Percentiles rank a stretch among this genome's conserved stretches.
Evolutionary conservation across 2,329 filamentous ascomycete genomes (phyloP).

Genomic region (Plenodomus tracheiphilus): DNA sequence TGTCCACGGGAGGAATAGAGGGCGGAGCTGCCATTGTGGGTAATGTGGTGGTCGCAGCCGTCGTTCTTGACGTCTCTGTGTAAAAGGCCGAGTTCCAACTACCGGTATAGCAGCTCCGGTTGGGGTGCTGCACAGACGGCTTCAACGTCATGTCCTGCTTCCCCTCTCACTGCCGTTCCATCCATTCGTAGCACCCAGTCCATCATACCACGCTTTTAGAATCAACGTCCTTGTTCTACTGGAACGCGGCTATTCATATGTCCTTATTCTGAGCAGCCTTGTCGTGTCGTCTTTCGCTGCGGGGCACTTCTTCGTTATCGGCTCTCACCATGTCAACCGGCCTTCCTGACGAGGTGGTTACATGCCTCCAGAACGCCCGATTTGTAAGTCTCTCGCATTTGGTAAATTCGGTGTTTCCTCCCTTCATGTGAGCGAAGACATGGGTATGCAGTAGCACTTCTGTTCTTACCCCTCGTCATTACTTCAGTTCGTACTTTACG

Average conservation of each 20-base stretch:
- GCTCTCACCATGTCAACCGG: slow-evolving; percentile 54
- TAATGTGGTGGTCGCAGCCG: slow-evolving; percentile 1
- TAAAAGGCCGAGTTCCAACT: neutral
- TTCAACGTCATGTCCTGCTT: slow-evolving; percentile 6
- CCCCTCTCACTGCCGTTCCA: neutral
- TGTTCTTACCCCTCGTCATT: too few species aligned
- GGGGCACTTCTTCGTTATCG: neutral
- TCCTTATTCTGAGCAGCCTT: too few species aligned
- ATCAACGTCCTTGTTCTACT: too few species aligned
- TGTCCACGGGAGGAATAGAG: slow-evolving; percentile 38
- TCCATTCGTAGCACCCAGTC: too few species aligned
- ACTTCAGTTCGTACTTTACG: neutral
- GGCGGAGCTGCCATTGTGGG: slow-evolving; percentile 37
- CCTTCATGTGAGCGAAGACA: too few species aligned
- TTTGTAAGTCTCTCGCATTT: slow-evolving; percentile 64
- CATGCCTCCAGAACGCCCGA: slow-evolving; percentile 90
- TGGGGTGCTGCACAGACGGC: slow-evolving; percentile 10
- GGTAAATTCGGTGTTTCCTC: too few species aligned
- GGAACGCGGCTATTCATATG: too few species aligned
- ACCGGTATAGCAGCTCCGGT: slow-evolving; percentile 1
- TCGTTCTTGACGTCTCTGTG: slow-evolving; percentile 2
- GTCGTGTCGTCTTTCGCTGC: too few species aligned
- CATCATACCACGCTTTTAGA: too few species aligned
- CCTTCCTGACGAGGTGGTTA: slow-evolving; percentile 81
- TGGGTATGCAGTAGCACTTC: too few species aligned